Percentiles rank a stretch among this genome's conserved stretches.
Conservation (phyloP, 2,329 filamentous ascomycete genomes). For the Microascus cirrosus region DNA sequence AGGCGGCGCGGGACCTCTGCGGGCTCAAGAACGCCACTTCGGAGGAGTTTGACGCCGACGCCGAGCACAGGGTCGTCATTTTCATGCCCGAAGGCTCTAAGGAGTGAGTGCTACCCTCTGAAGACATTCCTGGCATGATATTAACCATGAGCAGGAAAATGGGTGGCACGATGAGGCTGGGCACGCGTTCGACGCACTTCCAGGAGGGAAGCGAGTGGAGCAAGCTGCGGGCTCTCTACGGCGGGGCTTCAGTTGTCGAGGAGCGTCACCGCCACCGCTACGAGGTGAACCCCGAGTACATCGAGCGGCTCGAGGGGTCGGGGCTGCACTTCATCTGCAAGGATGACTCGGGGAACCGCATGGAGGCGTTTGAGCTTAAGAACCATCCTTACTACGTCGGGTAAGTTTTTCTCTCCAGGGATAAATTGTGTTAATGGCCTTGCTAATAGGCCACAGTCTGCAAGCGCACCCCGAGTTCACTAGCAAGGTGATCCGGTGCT, state of each 20-base stretch:
- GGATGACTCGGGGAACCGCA: constrained; percentile 65
- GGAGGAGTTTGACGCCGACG: constrained; percentile 42
- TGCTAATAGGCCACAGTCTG: constrained; percentile 54
- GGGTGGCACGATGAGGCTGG: constrained; percentile 81
- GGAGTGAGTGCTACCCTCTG: background rate
- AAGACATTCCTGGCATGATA: background rate
- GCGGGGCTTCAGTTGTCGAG: constrained; percentile 38
- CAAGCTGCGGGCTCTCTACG: constrained; percentile 66
- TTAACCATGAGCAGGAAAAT: constrained; percentile 56
- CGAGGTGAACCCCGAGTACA: constrained; percentile 75
- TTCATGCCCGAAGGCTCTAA: constrained; percentile 68
- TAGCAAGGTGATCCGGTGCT: constrained; percentile 61
- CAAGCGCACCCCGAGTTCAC: constrained; percentile 70
- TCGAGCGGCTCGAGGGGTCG: constrained; percentile 54
- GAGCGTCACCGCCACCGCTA: constrained; percentile 86
- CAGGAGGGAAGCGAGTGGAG: constrained; percentile 68
- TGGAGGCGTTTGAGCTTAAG: constrained; percentile 75
- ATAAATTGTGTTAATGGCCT: background rate
- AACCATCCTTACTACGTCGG: constrained; percentile 73
- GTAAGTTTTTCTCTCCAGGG: background rate
- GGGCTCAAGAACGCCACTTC: constrained; percentile 44
- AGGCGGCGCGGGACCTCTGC: constrained; percentile 70
- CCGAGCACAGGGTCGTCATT: constrained; percentile 64
- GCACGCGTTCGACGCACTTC: constrained; percentile 64
- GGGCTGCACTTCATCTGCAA: constrained; percentile 71